phyloP scores from a whole-genome alignment of 2,329 filamentous ascomycete species.

The Calonectria pseudoreteaudii region DNA sequence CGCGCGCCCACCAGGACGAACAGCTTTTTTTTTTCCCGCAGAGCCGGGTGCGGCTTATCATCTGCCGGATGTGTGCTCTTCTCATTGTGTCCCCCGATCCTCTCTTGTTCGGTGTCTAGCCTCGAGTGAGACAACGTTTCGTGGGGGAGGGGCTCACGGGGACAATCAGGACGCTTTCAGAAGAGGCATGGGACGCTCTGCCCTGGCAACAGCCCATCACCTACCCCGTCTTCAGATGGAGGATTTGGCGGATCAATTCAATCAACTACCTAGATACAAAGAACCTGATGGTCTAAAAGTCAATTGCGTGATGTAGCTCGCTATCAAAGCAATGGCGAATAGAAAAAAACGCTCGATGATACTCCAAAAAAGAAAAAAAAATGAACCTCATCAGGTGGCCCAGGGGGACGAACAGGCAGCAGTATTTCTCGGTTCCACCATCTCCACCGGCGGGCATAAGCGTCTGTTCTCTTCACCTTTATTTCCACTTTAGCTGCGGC shows the following conservation, averaged over 20 bases:
- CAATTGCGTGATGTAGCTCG: conserved; percentile 8
- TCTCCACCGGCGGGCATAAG: conserved; percentile 21
- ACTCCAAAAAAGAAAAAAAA: neutral
- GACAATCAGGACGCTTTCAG: neutral
- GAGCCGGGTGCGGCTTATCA: neutral
- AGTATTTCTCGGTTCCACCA: conserved; percentile 24
- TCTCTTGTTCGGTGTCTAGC: neutral
- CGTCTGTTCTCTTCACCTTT: conserved; percentile 10
- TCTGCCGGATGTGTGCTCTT: neutral
- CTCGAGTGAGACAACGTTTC: conserved; percentile 5
- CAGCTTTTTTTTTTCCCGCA: neutral
- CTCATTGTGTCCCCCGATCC: neutral
- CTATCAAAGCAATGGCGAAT: neutral
- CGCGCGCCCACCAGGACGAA: neutral
- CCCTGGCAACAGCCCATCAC: neutral
- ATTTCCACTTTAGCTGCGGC: conserved; percentile 21
- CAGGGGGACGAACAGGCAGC: conserved; percentile 24
- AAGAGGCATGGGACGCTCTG: neutral
- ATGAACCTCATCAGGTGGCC: neutral
- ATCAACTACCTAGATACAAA: neutral
- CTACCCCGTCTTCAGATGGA: neutral
- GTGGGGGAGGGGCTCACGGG: neutral
- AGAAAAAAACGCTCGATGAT: neutral
- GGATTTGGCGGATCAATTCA: neutral
- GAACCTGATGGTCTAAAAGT: neutral